Evolutionary conservation across 371 early-diverging fungal species (phyloP), one percentile per base, ranked within the genome.

Genomic region (Choanephora cucurbitarum): DNA sequence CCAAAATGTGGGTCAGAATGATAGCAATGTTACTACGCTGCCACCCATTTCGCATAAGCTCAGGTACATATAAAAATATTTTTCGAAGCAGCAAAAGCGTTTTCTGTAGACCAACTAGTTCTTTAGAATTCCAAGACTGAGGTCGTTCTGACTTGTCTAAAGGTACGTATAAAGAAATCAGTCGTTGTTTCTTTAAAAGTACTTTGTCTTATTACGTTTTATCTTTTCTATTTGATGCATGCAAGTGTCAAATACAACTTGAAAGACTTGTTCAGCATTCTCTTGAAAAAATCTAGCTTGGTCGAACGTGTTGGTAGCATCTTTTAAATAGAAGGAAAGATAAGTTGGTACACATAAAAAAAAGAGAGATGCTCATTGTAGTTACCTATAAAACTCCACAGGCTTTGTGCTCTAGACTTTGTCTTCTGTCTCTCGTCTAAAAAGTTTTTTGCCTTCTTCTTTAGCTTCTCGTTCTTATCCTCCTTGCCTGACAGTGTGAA

Each of bases 251-350:
- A 69, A 73, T 18, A 87, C 74, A 31, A 91, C 91, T 21, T 72
- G 70, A 62, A 86, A 89, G 5, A 91, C 81, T 42, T 82, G 81
- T 32, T 83, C 83, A 37, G 86, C 87, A 73, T 93, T 79, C 18
- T 91, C 90, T 63, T 86, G 85, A 62, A 91, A 90, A 69, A 91
- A 91, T 56, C 81, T 80, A n/a, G 75, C 77, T 59, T 91, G 90
- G 50, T 92, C 92, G 57, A 83, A 78, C 18, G 86, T 85, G 46
- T 81, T 86, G 7, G 90, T 77, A 21, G 76, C 82, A 66, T 89
- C 92, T 91, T 37, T 17, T 41, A 15, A 40, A 44, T n/a, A 45
- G 19, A 44, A 23, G 28, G 31, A 37, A 28, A 31, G 28, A 39
- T 40, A 19, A 18, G 9, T 43, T 24, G 13, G 21, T 19, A 39